These are phyloP conservation scores for Strobilomyces dryophilus DNA, from an alignment of 768 basidiomycete genomes.

Conservation along the genomic window DNA sequence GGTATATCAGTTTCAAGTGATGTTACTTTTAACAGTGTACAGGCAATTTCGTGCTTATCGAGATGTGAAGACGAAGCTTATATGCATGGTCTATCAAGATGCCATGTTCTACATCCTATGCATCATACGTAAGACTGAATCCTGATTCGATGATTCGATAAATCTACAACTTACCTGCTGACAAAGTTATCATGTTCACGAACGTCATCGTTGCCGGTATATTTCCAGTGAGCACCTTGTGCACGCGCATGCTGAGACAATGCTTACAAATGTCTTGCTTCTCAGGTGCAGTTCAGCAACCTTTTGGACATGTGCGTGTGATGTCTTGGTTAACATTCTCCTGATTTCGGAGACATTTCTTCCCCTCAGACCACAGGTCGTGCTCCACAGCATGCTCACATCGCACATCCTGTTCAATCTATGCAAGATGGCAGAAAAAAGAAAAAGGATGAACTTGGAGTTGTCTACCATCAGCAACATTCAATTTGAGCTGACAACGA, in stretches of 20 bases:
- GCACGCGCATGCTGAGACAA: background rate
- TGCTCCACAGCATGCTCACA: background rate
- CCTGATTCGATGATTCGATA: too few relatives aligned
- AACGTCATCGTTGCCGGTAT: conserved; percentile 7
- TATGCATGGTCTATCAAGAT: conserved; percentile 12
- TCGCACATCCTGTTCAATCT: conserved; percentile 15
- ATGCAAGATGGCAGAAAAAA: background rate
- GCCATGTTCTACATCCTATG: conserved; percentile 17
- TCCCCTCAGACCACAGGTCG: conserved; percentile 2
- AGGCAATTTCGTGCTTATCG: conserved; percentile 5
- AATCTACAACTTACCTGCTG: background rate
- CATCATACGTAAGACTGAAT: conserved; percentile 10
- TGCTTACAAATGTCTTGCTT: background rate
- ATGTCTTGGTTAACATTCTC: background rate
- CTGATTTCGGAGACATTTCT: background rate
- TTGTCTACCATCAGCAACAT: background rate
- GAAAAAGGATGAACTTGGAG: background rate
- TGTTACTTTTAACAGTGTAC: conserved; percentile 7
- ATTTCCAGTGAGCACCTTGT: conserved; percentile 7
- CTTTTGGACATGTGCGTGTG: conserved; percentile 5
- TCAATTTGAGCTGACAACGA: too few relatives aligned
- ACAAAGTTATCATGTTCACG: conserved; percentile 10
- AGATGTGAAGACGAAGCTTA: background rate
- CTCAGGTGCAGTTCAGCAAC: conserved; percentile 3
- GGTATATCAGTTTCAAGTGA: background rate